Evolutionary conservation across 2,329 filamentous ascomycete genomes (phyloP).

Genomic region (Alternaria viburni): DNA sequence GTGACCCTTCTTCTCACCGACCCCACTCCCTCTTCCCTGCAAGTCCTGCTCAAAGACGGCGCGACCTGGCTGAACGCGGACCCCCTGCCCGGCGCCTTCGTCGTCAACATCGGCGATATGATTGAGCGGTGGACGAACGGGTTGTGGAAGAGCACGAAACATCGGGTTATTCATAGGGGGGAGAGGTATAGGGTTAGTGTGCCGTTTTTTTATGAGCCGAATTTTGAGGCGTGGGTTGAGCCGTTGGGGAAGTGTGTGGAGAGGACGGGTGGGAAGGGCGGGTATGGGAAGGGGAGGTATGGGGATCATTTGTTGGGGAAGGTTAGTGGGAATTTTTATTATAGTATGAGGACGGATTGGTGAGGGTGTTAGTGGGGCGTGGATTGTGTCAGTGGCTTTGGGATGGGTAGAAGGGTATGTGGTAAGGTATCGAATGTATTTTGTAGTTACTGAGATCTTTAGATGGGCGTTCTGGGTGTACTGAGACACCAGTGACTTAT

Average conservation of each 20-base stretch:
- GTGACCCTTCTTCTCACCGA: slow-evolving; percentile 56
- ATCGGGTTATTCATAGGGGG: slow-evolving; percentile 54
- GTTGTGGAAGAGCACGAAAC: slow-evolving; percentile 51
- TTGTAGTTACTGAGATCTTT: too few relatives aligned
- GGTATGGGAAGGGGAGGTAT: slow-evolving; percentile 45
- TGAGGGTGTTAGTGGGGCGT: slow-evolving; percentile 1
- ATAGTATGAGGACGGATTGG: slow-evolving; percentile 36
- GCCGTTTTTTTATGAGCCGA: slow-evolving; percentile 59
- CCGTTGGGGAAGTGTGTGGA: slow-evolving; percentile 49
- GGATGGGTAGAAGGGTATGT: too few relatives aligned
- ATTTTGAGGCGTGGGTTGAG: slow-evolving; percentile 49
- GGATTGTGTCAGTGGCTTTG: too few relatives aligned
- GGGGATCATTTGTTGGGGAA: slow-evolving; percentile 53
- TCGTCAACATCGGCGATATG: slow-evolving; percentile 60
- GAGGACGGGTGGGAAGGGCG: slow-evolving; percentile 33
- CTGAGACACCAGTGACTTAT: too few relatives aligned
- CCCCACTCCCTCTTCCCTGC: slow-evolving; percentile 51
- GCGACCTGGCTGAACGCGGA: slow-evolving; percentile 54
- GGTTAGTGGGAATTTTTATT: slow-evolving; percentile 52
- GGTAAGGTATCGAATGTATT: too few relatives aligned
- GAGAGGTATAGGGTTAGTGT: slow-evolving; percentile 51
- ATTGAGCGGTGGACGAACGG: slow-evolving; percentile 56
- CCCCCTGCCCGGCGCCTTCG: slow-evolving; percentile 53
- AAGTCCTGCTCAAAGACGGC: slow-evolving; percentile 51
- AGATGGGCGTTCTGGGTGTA: too few relatives aligned